A percentile compares a stretch with the other conserved stretches of the same genome.
Evolutionary conservation across 306 rosid species (phyloP).

Genomic region (Rosa persica): DNA sequence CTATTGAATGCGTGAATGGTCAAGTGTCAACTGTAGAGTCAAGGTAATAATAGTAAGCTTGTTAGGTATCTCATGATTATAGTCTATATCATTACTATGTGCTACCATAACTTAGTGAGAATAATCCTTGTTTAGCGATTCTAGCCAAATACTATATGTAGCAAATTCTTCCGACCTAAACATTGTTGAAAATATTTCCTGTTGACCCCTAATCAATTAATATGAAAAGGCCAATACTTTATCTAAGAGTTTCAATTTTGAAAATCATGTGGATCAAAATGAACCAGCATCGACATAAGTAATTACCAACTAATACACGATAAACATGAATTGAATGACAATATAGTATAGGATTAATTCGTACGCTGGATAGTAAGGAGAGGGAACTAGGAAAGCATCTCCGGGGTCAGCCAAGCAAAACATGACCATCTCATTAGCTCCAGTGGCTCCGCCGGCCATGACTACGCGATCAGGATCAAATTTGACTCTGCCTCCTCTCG

Average conservation of each 20-base stretch:
- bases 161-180: neutral
- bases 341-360: conserved; percentile 1
- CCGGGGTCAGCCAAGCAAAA: conserved; percentile 89
- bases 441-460: conserved; percentile 97
- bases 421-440: conserved; percentile 77
- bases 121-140: neutral
- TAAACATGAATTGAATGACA: neutral
- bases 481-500: conserved; percentile 71
- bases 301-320: neutral
- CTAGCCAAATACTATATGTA: neutral
- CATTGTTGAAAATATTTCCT: neutral
- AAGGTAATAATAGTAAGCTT: neutral
- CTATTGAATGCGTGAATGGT: conserved; percentile 15
- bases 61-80: neutral
- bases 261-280: neutral
- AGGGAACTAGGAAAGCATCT: conserved; percentile 83
- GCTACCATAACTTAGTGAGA: neutral
- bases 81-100: neutral
- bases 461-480: conserved; percentile 71
- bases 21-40: conserved; percentile 3
- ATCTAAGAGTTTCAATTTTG: neutral
- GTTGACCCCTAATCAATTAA: neutral
- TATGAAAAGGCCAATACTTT: neutral
- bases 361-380: conserved; percentile 94
- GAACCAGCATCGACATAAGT: neutral